These are phyloP conservation scores for Ogataea nitratoaversa DNA, from an alignment of 805 yeast species.

Conservation along the genomic window DNA sequence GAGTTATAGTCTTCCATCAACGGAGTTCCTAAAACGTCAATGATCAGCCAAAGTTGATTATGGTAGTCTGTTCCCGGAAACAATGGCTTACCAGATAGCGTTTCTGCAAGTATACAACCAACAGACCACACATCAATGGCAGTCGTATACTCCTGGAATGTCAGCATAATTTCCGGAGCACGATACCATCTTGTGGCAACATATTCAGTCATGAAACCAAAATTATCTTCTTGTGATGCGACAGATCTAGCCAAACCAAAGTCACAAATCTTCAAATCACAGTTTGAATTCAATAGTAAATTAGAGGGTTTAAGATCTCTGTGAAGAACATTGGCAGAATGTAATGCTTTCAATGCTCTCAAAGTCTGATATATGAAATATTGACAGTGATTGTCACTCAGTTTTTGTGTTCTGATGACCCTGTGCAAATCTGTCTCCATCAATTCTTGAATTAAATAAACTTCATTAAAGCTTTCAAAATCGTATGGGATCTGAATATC, in stretches of 20 bases:
- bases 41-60: conserved; percentile 79
- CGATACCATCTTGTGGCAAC: conserved; percentile 98
- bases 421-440: conserved; percentile 87
- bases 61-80: conserved; percentile 95
- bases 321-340: conserved; percentile 90
- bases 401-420: conserved; percentile 73
- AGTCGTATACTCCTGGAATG: conserved; percentile 87
- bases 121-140: conserved; percentile 97
- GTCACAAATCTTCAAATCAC: conserved; percentile 92
- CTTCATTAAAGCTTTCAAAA: conserved; percentile 77
- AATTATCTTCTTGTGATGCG: conserved; percentile 59
- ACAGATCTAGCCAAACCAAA: conserved; percentile 82
- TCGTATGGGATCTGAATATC: conserved; percentile 84
- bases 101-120: conserved; percentile 92
- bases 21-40: conserved; percentile 87
- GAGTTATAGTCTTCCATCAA: conserved; percentile 69
- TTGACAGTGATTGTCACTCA: conserved; percentile 91
- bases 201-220: conserved; percentile 90
- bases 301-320: conserved; percentile 91
- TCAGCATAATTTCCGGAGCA: conserved; percentile 96
- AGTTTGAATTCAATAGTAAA: conserved; percentile 79
- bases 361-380: conserved; percentile 89
- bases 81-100: conserved; percentile 78
- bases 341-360: conserved; percentile 85
- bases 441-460: conserved; percentile 80